Evolutionary conservation across 140 eudicot genomes (phyloP).

Genomic region (Cichorium intybus): DNA sequence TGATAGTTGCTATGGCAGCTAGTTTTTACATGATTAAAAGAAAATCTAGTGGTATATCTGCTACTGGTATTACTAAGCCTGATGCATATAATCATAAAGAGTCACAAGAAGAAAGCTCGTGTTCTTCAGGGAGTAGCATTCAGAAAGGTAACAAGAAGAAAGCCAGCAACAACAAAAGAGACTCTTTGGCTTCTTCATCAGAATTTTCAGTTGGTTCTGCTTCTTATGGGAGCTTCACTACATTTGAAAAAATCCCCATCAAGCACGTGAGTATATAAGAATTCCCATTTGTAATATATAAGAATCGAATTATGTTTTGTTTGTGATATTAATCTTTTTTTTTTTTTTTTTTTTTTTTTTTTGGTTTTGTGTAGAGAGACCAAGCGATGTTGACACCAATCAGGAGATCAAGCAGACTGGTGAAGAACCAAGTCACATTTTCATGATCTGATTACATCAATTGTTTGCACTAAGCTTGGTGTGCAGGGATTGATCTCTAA

Average conservation of each 20-base stretch:
- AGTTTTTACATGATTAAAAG: constrained; percentile 27
- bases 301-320: neutral
- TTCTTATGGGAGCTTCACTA: constrained; percentile 95
- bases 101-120: constrained; percentile 44
- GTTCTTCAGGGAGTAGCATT: constrained; percentile 66
- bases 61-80: constrained; percentile 25
- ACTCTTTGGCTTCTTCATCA: constrained; percentile 67
- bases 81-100: neutral
- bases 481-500: constrained; percentile 11
- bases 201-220: constrained; percentile 52
- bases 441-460: constrained; percentile 24
- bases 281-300: neutral
- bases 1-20: constrained; percentile 29
- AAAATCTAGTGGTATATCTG: constrained; percentile 7
- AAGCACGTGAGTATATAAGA: constrained; percentile 46
- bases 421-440: constrained; percentile 52
- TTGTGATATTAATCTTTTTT: neutral
- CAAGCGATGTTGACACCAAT: constrained; percentile 83
- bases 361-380: constrained; percentile 57
- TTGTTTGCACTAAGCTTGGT: constrained; percentile 19
- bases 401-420: constrained; percentile 83
- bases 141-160: constrained; percentile 50
- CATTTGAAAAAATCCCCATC: constrained; percentile 57
- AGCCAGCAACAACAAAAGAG: constrained; percentile 44
- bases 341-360: neutral